Evolutionary conservation across 306 rosid species (phyloP), one percentile per base, ranked within the genome.

Genomic region (Gynostemma pentaphyllum): DNA sequence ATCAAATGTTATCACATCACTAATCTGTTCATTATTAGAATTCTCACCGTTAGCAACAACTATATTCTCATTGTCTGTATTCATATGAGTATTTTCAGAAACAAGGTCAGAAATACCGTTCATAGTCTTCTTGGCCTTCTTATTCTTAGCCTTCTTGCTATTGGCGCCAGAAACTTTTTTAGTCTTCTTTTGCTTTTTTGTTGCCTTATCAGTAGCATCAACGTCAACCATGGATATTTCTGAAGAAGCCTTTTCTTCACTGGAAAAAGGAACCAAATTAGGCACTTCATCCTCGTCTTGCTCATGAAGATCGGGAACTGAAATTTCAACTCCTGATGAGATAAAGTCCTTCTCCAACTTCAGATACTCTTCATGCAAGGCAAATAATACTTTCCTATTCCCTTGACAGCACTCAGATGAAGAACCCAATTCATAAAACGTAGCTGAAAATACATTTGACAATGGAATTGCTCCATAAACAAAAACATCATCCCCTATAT

Each of bases 311-410:
- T 79, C 87, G 30, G 95, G 87, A 49, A 79, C 32, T 0, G 61
- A 57, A 61, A 84, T 64, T 19, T 76, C 83, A 29, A 86, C 29
- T 28, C 99, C 97, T 0, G 80, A 86, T 9, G 76, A 50, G 0
- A 23, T 76, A n/a, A 76, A 69, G 52, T 81, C 95, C 72, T 86
- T 89, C 75, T 94, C 99, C 67, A 94, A 34, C 90, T 79, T 84
- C 74, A 75, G 53, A 62, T 86, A 94, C 57, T 74, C 89, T 30
- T 86, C 85, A 28, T 86, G 90, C 59, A 89, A 19, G 18, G 72
- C 82, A 77, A 84, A 83, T 63, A 94, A 22, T 39, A 78, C 70
- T 75, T 87, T 94, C 52, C 99, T 78, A 70, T 84, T 94, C 30
- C 97, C 97, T 77, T 94, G 99, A 42, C 50, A 39, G 69, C 95